Evolutionary conservation across 2,329 filamentous ascomycete species (phyloP), one percentile per base, ranked within the genome.

Genomic region (Fusarium hainanense): DNA sequence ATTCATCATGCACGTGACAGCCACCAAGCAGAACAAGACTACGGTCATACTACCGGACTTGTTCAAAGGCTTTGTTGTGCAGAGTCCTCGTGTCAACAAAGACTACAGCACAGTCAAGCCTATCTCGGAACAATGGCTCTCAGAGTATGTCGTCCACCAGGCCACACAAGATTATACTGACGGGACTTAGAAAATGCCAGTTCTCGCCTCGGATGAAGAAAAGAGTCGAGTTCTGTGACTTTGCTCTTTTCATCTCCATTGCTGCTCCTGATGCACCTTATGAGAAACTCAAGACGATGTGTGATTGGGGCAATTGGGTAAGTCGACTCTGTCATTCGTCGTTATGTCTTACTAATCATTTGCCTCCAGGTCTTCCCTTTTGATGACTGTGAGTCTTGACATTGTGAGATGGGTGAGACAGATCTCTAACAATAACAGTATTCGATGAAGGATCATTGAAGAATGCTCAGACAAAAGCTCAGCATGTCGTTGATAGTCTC

Each of bases 231-330:
- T 65, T 65, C 6, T 65, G 62, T 9, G 52, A 65, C 46, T 65
- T 65, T 52, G 62, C 62, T 12, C 28, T 42, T 4, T 65, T 65
- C 3, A 59, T 65, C 2, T 65, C 62, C 2, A 65, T 65, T 6
- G 34, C 62, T 13, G 62, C 60, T 37, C 62, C 62, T 18, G 52
- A 65, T 40, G 60, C 62, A 18, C 41, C 62, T 1, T 11, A 6
- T 6, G 60, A 65, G 2, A 65, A 43, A 16, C 62, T 65, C 4
- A 65, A 65, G 34, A 65, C 62, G 0, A 59, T 65, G 60, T 65
- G 62, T 2, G 62, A 65, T 14, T 65, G 62, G 62, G 62, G 62
- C 4, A 65, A 65, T 12, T 65, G 62, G 62, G 62, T 65, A 12
- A 48, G 62, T 65, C 1, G 14, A 6, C 4, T 23, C 3, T 7